Percentiles rank a stretch among this genome's conserved stretches.
Conservation (phyloP, 148 eudicot genomes). For the Nepenthes gracilis region DNA sequence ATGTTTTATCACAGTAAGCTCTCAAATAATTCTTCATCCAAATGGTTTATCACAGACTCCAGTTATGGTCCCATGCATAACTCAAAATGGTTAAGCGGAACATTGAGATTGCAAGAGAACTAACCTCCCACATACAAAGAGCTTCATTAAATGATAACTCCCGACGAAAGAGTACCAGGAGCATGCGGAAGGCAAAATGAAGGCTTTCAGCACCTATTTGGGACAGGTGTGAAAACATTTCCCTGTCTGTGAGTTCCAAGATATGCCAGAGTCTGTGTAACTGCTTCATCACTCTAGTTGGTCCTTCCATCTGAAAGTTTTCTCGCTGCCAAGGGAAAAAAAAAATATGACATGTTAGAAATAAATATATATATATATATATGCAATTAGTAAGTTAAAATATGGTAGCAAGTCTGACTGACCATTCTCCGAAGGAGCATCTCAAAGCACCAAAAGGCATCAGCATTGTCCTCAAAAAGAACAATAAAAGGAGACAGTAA, state of each 20-base stretch:
- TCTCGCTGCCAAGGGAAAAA: conserved; percentile 47
- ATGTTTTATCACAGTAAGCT: too few relatives aligned
- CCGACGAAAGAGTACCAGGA: conserved; percentile 89
- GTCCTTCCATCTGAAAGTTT: conserved; percentile 92
- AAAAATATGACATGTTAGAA: conserved; percentile 9
- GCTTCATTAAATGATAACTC: conserved; percentile 89
- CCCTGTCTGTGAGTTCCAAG: conserved; percentile 70
- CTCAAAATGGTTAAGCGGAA: neutral
- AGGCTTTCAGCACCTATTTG: conserved; percentile 96
- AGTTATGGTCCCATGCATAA: neutral
- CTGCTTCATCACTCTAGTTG: conserved; percentile 97
- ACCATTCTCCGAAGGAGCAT: conserved; percentile 97
- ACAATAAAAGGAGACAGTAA: conserved; percentile 90
- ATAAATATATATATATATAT: neutral
- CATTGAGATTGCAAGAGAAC: conserved; percentile 23
- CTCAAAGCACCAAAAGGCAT: conserved; percentile 99
- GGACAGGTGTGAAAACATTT: conserved; percentile 80
- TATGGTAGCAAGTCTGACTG: conserved; percentile 7
- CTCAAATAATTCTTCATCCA: too few relatives aligned
- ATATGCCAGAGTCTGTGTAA: conserved; percentile 84
- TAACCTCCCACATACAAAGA: conserved; percentile 99
- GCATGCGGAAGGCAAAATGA: conserved; percentile 98
- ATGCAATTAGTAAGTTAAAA: conserved; percentile 1
- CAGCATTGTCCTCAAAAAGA: conserved; percentile 95
- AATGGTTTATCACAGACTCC: too few relatives aligned